phyloP scores from a whole-genome alignment of 139 green algal genomes.

The Picochlorum sp. region DNA sequence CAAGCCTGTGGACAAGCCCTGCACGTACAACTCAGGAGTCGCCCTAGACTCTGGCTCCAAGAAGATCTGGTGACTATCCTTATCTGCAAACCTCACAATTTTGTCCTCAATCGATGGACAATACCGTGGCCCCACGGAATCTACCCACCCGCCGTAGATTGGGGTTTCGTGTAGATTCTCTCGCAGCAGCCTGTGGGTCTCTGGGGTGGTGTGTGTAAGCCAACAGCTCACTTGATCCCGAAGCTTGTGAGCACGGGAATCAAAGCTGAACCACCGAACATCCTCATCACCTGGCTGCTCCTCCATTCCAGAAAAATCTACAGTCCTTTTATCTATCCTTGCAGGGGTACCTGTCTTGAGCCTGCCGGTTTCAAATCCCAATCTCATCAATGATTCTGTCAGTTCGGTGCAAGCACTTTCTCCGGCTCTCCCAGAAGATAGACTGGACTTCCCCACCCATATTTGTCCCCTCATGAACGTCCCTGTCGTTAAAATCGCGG shows the following conservation, averaged over 20 bases:
- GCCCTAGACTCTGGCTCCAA: conserved; percentile 89
- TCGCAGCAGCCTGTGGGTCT: conserved; percentile 81
- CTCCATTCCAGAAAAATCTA: conserved; percentile 61
- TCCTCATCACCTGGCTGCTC: conserved; percentile 51
- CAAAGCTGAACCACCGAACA: conserved; percentile 88
- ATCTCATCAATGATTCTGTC: conserved; percentile 71
- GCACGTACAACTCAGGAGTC: conserved; percentile 92
- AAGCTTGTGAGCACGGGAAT: conserved; percentile 60
- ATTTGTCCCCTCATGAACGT: conserved; percentile 98
- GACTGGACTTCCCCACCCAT: conserved; percentile 81
- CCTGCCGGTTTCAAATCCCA: conserved; percentile 89
- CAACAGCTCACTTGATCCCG: conserved; percentile 81
- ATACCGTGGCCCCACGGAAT: conserved; percentile 82
- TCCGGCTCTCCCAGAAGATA: conserved; percentile 82
- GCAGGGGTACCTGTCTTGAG: conserved; percentile 96
- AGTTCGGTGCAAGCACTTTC: conserved; percentile 80
- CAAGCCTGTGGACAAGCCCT: conserved; percentile 87
- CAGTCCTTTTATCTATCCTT: conserved; percentile 77
- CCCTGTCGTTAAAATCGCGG: conserved; percentile 87
- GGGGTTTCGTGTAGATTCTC: conserved; percentile 82
- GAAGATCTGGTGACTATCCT: conserved; percentile 89
- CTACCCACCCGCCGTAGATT: conserved; percentile 91
- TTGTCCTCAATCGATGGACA: conserved; percentile 98
- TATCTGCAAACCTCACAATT: conserved; percentile 93
- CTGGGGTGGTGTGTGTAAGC: conserved; percentile 84